These are phyloP conservation scores for Tetraselmis chui DNA, from an alignment of 139 green algal genomes.

Conservation along the genomic window DNA sequence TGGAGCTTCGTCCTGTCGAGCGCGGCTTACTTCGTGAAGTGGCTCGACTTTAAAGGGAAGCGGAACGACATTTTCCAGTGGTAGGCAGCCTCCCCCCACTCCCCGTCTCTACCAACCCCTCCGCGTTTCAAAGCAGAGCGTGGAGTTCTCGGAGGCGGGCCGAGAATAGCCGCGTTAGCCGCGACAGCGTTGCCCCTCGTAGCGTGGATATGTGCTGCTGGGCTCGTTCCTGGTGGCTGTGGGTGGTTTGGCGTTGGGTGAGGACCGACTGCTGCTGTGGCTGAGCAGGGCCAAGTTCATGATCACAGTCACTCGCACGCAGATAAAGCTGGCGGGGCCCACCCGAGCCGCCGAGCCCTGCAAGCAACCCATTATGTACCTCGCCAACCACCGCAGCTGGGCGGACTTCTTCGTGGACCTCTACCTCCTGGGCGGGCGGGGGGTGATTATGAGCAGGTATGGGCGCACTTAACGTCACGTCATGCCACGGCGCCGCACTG, in stretches of 20 bases:
- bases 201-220: too few relatives aligned
- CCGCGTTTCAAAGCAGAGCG: not conserved
- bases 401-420: slow-evolving; percentile 86
- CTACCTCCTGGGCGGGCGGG: slow-evolving; percentile 66
- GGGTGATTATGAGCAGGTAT: slow-evolving; percentile 66
- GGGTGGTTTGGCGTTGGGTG: slow-evolving; percentile 36
- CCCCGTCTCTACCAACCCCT: too few relatives aligned
- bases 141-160: not conserved
- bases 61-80: slow-evolving; percentile 56
- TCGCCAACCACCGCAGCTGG: slow-evolving; percentile 84
- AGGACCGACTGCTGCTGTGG: slow-evolving; percentile 29
- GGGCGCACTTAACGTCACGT: not conserved
- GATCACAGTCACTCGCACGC: slow-evolving; percentile 53
- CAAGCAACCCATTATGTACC: slow-evolving; percentile 24
- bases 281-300: slow-evolving; percentile 38
- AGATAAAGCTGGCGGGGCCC: not conserved
- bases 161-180: not conserved
- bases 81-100: too few relatives aligned
- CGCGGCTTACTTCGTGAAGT: slow-evolving; percentile 37
- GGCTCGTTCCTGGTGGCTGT: slow-evolving; percentile 13
- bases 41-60: slow-evolving; percentile 31
- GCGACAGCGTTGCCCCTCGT: not conserved
- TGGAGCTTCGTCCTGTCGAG: slow-evolving; percentile 45
- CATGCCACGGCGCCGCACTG: too few relatives aligned
- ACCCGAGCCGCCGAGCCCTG: not conserved